These are phyloP conservation scores for Calonectria pseudoturangicola DNA, from an alignment of 2,329 filamentous ascomycete genomes.

Conservation along the genomic window DNA sequence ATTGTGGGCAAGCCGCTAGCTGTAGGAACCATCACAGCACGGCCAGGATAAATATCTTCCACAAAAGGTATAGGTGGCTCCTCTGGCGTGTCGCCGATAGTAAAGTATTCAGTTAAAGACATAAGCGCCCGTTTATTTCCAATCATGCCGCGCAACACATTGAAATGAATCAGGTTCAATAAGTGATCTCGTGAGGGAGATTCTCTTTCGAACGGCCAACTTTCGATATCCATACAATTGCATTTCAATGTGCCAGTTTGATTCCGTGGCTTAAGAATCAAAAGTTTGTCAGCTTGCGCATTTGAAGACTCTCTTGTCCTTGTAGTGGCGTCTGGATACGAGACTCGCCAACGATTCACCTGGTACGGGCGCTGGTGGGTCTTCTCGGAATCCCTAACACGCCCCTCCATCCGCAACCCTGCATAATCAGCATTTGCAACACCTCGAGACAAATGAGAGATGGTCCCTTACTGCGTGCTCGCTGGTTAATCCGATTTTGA, in stretches of 20 bases:
- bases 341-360: constrained; percentile 10
- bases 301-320: background rate
- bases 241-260: background rate
- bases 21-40: constrained; percentile 3
- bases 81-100: background rate
- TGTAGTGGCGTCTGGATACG: background rate
- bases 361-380: background rate
- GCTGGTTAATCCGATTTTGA: constrained; percentile 15
- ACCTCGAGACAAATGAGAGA: background rate
- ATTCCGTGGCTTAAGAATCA: too few relatives aligned
- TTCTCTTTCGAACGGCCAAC: background rate
- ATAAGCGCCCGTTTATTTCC: background rate
- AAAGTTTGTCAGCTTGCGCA: too few relatives aligned
- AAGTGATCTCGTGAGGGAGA: constrained; percentile 19
- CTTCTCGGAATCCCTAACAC: background rate
- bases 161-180: constrained; percentile 19
- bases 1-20: constrained; percentile 20
- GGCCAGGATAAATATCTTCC: constrained; percentile 14
- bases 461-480: background rate
- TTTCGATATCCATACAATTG: background rate
- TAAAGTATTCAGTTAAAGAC: background rate
- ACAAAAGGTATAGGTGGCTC: constrained; percentile 1
- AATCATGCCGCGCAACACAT: constrained; percentile 10
- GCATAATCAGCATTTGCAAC: background rate
- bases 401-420: background rate